Percentiles rank a stretch among this genome's conserved stretches.
phyloP scores from a whole-genome alignment of 768 basidiomycete genomes.

The Termitomyces titanicus region DNA sequence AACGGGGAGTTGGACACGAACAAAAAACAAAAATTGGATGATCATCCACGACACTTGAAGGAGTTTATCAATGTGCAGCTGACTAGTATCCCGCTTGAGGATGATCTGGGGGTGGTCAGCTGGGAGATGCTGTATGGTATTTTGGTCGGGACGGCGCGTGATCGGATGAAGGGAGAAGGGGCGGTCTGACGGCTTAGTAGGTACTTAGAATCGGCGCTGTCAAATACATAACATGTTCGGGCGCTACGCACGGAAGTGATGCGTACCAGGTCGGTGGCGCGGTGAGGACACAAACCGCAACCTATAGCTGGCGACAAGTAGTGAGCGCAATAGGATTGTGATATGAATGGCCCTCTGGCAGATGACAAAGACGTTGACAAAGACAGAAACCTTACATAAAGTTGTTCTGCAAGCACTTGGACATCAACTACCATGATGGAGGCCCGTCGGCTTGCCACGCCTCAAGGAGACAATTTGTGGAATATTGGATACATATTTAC shows the following conservation, averaged over 20 bases:
- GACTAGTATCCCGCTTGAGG: background rate
- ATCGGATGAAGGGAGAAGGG: background rate
- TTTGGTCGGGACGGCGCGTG: slow-evolving; percentile 1
- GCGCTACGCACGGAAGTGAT: too few species aligned
- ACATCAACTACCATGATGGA: slow-evolving; percentile 26
- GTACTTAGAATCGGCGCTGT: too few species aligned
- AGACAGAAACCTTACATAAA: slow-evolving; percentile 34
- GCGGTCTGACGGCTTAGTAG: too few species aligned
- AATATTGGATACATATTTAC: slow-evolving; percentile 2
- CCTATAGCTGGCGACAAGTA: too few species aligned
- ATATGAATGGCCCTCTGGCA: slow-evolving; percentile 4
- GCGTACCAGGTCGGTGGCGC: background rate
- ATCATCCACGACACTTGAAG: background rate
- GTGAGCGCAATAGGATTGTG: too few species aligned
- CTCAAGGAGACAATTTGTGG: background rate
- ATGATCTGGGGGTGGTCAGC: slow-evolving; percentile 2
- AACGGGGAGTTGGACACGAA: background rate
- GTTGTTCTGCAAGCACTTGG: slow-evolving; percentile 19
- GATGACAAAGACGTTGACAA: slow-evolving; percentile 43
- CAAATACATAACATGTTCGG: too few species aligned
- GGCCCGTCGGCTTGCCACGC: background rate
- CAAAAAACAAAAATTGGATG: background rate
- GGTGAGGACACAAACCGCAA: too few species aligned
- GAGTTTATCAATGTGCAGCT: slow-evolving; percentile 1
- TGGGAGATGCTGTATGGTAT: slow-evolving; percentile 14